phyloP scores from a whole-genome alignment of 1,284 basidiomycete species.

The Trametes pubescens region DNA sequence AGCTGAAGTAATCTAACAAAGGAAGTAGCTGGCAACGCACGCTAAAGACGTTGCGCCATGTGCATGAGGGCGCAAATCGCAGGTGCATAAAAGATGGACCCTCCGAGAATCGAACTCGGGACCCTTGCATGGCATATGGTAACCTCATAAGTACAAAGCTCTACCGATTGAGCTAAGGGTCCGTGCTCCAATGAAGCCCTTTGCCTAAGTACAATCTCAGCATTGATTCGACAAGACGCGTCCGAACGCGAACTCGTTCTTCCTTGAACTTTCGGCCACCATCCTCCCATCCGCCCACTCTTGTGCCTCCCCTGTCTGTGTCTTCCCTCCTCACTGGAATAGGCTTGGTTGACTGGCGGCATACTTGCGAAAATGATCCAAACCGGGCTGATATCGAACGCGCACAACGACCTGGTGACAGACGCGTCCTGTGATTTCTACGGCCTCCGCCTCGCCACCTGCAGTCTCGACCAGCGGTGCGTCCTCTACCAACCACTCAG shows the following conservation, averaged over 20 bases:
- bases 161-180: constrained; percentile 59
- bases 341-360: not conserved
- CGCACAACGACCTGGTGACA: constrained; percentile 81
- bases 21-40: too few relatives aligned
- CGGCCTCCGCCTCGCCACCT: constrained; percentile 80
- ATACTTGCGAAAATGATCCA: constrained; percentile 63
- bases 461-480: constrained; percentile 81
- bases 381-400: constrained; percentile 74
- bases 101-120: constrained; percentile 59
- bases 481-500: constrained; percentile 8
- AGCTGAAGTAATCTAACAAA: too few relatives aligned
- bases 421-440: constrained; percentile 92
- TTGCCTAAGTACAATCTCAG: not conserved
- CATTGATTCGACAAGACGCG: not conserved
- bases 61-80: not conserved
- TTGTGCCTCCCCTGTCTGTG: not conserved
- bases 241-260: not conserved
- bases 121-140: constrained; percentile 51
- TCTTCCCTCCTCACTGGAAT: not conserved
- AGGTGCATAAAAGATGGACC: constrained; percentile 43
- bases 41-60: too few relatives aligned
- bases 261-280: not conserved
- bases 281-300: not conserved
- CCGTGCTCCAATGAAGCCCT: constrained; percentile 28
- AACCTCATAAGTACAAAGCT: constrained; percentile 59